These are phyloP conservation scores for Sodiomyces alkalinus DNA, from an alignment of 2,329 filamentous ascomycete species.

Conservation along the genomic window DNA sequence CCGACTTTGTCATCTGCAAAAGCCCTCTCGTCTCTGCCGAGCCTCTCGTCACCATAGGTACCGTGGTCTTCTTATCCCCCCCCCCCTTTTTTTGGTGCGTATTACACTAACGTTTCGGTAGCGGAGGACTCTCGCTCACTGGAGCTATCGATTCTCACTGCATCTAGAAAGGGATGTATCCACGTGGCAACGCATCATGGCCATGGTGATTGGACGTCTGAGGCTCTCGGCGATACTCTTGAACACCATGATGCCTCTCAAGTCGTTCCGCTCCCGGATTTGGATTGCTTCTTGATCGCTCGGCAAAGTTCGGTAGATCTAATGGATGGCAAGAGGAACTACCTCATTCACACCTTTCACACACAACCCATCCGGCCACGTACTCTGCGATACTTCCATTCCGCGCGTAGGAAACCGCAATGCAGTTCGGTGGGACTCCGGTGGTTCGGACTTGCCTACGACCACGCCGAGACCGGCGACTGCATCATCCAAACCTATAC, in stretches of 20 bases:
- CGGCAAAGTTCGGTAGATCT: constrained; percentile 44
- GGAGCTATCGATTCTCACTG: constrained; percentile 29
- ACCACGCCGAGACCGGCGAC: constrained; percentile 40
- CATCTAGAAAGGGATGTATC: constrained; percentile 33
- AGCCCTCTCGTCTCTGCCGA: constrained; percentile 35
- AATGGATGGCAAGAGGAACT: constrained; percentile 24
- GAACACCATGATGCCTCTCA: constrained; percentile 33
- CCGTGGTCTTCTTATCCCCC: too few species aligned
- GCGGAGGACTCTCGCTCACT: too few species aligned
- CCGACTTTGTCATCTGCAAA: constrained; percentile 33
- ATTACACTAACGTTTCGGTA: background rate
- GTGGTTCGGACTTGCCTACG: constrained; percentile 51
- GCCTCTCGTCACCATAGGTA: constrained; percentile 29
- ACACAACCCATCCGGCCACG: constrained; percentile 42
- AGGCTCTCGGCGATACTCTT: constrained; percentile 23
- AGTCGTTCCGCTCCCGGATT: constrained; percentile 40
- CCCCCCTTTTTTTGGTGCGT: background rate
- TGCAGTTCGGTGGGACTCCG: constrained; percentile 41
- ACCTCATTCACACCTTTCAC: constrained; percentile 44
- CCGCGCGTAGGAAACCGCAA: constrained; percentile 31
- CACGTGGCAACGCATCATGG: constrained; percentile 25
- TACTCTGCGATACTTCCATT: constrained; percentile 45
- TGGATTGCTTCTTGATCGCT: constrained; percentile 46
- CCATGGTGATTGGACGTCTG: constrained; percentile 33
- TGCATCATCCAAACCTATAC: constrained; percentile 51